These are phyloP conservation scores for Zymoseptoria tritici DNA, from an alignment of 2,329 filamentous ascomycete genomes.

Conservation along the genomic window DNA sequence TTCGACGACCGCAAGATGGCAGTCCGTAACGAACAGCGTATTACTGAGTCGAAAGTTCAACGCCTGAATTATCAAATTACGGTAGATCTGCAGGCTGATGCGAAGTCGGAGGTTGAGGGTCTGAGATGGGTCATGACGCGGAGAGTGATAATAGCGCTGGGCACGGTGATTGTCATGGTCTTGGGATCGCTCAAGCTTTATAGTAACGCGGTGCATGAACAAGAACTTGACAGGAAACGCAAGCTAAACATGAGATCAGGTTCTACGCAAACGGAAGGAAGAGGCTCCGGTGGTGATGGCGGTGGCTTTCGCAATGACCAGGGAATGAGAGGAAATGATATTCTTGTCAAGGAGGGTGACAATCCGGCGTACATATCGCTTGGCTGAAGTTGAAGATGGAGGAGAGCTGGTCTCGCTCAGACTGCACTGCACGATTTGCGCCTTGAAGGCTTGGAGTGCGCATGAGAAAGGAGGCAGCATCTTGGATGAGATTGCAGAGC, in stretches of 20 bases:
- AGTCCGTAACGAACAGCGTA: slow-evolving; percentile 78
- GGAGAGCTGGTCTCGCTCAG: too few species aligned
- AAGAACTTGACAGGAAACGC: slow-evolving; percentile 35
- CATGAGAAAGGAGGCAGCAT: too few species aligned
- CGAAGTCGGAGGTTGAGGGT: slow-evolving; percentile 84
- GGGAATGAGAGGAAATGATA: slow-evolving; percentile 18
- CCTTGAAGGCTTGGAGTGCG: too few species aligned
- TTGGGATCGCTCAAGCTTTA: slow-evolving; percentile 35
- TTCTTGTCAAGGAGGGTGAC: slow-evolving; percentile 28
- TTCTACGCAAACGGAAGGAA: slow-evolving; percentile 21
- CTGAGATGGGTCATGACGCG: slow-evolving; percentile 76
- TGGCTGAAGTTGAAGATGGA: slow-evolving; percentile 13
- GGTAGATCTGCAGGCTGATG: slow-evolving; percentile 79
- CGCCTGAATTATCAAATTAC: slow-evolving; percentile 96
- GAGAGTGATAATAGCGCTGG: slow-evolving; percentile 55
- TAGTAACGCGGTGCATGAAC: slow-evolving; percentile 33
- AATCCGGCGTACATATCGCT: slow-evolving; percentile 28
- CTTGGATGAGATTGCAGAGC: neutral
- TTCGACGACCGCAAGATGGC: slow-evolving; percentile 95
- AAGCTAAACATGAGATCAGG: slow-evolving; percentile 22
- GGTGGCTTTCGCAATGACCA: slow-evolving; percentile 1
- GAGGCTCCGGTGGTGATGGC: slow-evolving; percentile 3
- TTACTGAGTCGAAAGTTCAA: slow-evolving; percentile 76
- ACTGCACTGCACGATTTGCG: too few species aligned
- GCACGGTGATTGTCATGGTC: slow-evolving; percentile 39